phyloP scores from a whole-genome alignment of 208 protist species.

The Wallacemonas collosoma region DNA sequence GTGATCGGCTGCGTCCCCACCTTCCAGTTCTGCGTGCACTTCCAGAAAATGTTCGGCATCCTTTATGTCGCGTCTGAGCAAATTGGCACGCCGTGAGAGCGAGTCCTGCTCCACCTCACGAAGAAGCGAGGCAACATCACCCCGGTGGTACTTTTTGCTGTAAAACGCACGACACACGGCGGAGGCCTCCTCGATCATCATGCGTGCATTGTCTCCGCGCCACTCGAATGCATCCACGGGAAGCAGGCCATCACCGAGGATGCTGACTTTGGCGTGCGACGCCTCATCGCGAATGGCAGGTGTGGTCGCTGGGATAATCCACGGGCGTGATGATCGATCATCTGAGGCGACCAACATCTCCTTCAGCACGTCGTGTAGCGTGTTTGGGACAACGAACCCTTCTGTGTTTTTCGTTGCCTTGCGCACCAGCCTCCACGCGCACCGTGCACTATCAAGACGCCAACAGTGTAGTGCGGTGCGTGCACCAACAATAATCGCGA shows the following conservation, averaged over 20 bases:
- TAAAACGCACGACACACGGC: constrained; percentile 72
- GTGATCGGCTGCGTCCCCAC: constrained; percentile 19
- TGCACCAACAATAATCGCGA: constrained; percentile 58
- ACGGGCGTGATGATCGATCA: constrained; percentile 22
- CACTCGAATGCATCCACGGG: constrained; percentile 86
- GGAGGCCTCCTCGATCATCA: constrained; percentile 75
- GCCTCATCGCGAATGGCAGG: constrained; percentile 67
- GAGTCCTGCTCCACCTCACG: constrained; percentile 68
- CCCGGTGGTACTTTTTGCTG: constrained; percentile 84
- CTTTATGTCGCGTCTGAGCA: constrained; percentile 61
- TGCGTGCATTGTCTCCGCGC: constrained; percentile 71
- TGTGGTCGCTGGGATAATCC: constrained; percentile 57
- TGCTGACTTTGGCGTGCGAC: constrained; percentile 42
- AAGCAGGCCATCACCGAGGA: constrained; percentile 76
- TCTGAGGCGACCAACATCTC: constrained; percentile 32
- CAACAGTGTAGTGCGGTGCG: constrained; percentile 70
- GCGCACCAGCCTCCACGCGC: constrained; percentile 53
- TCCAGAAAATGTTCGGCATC: constrained; percentile 81
- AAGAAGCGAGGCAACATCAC: constrained; percentile 62
- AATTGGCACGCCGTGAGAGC: constrained; percentile 66
- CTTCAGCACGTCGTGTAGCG: constrained; percentile 24
- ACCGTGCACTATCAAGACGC: constrained; percentile 28
- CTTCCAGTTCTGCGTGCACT: constrained; percentile 42
- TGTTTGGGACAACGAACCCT: constrained; percentile 11
- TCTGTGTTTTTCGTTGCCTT: constrained; percentile 20